Base-by-base conservation (phyloP, 108 stramenopile genomes). In the Skeletonema marinoi region DNA sequence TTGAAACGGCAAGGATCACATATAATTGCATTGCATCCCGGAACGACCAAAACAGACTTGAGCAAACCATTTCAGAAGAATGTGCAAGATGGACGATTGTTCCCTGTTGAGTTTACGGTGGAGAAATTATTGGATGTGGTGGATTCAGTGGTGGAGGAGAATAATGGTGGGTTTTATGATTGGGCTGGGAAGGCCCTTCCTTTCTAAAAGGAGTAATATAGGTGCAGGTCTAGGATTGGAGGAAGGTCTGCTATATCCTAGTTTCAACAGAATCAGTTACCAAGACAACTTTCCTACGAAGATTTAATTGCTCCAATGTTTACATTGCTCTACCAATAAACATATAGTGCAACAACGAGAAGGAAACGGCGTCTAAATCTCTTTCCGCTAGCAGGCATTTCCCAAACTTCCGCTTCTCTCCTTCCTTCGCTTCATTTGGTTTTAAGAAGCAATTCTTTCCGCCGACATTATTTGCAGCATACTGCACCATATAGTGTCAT, bases 31-130 rank as follows among this genome's bases (percentile, higher is more conserved):
- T 70, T 96, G 44, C 96, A 98, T 86, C 98, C 98, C 10, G 98
- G 98, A 25, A 98, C 96, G 2, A 97, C 96, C 0, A 86, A 95
- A 50, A 97, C 98, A 14, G 96, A 92, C 64, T 78, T 98, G 65
- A 94, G 92, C 60, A 61, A 83, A 68, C 98, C 98, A 2, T 98
- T 98, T 75, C 95, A 95, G 70, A 78, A 67, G 17, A 93, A 93
- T 77, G 95, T 96, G 19, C 78, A 73, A 39, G 86, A 87, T 44
- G 92, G 88, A 30, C 84, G 91, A 60, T 83, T 98, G 5, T 98
- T 96, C 66, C 84, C 84, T 19, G 84, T 78, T n/a, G 75, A 81
- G 11, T 88, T 84, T 65, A 87, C 89, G 21, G 89, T 87, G 32
- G 65, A 56, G 17, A 74, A 80, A 50, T 39, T 90, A 30, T 68